These are phyloP conservation scores for Sarocladiaceae sp. DNA, from an alignment of 2,329 filamentous ascomycete genomes.

Conservation along the genomic window DNA sequence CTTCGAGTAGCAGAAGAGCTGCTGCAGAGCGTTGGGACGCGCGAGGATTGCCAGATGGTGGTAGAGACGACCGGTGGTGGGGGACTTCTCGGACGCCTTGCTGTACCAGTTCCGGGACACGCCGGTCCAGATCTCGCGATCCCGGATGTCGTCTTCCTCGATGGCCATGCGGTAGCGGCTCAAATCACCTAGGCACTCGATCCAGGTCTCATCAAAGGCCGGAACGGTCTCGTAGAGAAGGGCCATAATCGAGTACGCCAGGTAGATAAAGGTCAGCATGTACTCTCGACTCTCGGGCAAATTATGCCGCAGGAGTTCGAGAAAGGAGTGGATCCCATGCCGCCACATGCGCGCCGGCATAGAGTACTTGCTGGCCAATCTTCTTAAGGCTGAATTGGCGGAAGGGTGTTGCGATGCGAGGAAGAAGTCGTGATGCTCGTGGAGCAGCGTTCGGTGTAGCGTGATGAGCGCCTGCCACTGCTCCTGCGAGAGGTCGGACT, in stretches of 20 bases:
- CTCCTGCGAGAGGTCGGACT: constrained; percentile 50
- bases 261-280: constrained; percentile 87
- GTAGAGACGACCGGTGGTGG: constrained; percentile 73
- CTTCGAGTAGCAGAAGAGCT: constrained; percentile 70
- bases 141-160: constrained; percentile 72
- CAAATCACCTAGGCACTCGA: constrained; percentile 86
- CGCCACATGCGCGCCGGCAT: constrained; percentile 97
- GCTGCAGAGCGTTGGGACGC: constrained; percentile 63
- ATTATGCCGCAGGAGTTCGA: constrained; percentile 71
- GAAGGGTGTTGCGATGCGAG: constrained; percentile 83
- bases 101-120: constrained; percentile 83
- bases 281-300: constrained; percentile 77
- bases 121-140: constrained; percentile 76
- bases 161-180: constrained; percentile 85
- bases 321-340: constrained; percentile 81
- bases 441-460: constrained; percentile 72
- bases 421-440: constrained; percentile 85
- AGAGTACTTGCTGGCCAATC: constrained; percentile 73
- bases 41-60: constrained; percentile 84
- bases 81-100: constrained; percentile 72
- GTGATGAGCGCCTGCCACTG: constrained; percentile 85
- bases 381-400: constrained; percentile 61
- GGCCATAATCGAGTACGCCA: constrained; percentile 87
- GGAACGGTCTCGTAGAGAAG: constrained; percentile 82
- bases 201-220: constrained; percentile 83